Conservation (phyloP, 768 basidiomycete genomes). For the Tubosaeta sp. region DNA sequence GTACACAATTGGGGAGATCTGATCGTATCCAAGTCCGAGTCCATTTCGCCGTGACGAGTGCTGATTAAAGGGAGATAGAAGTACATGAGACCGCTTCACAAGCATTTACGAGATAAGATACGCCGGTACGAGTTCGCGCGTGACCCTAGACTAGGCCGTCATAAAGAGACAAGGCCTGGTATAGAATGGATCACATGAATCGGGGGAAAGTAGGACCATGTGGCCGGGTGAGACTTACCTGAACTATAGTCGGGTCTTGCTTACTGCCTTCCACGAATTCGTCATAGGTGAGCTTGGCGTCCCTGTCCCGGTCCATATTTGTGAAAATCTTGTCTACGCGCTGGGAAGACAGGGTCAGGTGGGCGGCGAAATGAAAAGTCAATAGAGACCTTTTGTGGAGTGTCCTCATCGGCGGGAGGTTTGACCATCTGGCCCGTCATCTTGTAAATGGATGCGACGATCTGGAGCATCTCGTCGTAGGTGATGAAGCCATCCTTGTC, state of each 20-base stretch:
- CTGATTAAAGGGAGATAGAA: slow-evolving; percentile 27
- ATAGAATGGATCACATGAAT: slow-evolving; percentile 18
- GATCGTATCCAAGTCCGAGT: slow-evolving; percentile 17
- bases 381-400: slow-evolving; percentile 86
- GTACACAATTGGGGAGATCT: slow-evolving; percentile 20
- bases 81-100: slow-evolving; percentile 18
- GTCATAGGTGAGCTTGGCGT: slow-evolving; percentile 88
- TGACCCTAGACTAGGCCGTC: slow-evolving; percentile 79
- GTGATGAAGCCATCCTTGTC: slow-evolving; percentile 98
- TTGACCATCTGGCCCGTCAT: slow-evolving; percentile 99
- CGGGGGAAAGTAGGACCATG: slow-evolving; percentile 8
- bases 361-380: slow-evolving; percentile 3
- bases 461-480: slow-evolving; percentile 98
- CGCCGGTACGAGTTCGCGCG: slow-evolving; percentile 1
- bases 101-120: slow-evolving; percentile 24
- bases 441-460: slow-evolving; percentile 98
- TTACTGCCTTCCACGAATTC: slow-evolving; percentile 99
- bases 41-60: slow-evolving; percentile 8
- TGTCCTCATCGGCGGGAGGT: slow-evolving; percentile 96
- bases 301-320: slow-evolving; percentile 96
- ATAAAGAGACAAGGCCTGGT: slow-evolving; percentile 87
- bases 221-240: slow-evolving; percentile 48
- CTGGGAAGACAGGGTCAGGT: slow-evolving; percentile 39
- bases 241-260: slow-evolving; percentile 98
- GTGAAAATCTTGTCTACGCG: slow-evolving; percentile 98